Base-by-base conservation (phyloP, 306 rosid species). In the Cucurbita ficifolia region DNA sequence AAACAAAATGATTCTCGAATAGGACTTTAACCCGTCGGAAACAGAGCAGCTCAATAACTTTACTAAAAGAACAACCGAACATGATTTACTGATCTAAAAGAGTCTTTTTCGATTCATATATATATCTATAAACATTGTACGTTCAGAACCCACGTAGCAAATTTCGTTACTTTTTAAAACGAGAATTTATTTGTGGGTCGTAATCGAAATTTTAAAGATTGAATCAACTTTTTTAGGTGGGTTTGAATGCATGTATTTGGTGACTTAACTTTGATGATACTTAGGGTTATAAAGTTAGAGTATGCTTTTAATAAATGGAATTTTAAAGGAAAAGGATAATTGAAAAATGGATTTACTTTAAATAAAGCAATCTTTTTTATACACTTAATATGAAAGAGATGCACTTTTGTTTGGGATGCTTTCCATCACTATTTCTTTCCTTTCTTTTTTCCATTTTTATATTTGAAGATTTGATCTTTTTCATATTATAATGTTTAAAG, bases 321-420 rank as follows among this genome's bases (percentile, higher is more conserved):
- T 40, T 39, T 17, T 14, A 18, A 64, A 64, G 35, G n/a, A 42
- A 42, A 64, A 75, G 46, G 19, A 56, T 61, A 77, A 72, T 29
- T 53, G 45, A 18, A 59, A 73, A 72, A 57, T 69, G 22, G 77
- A 61, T 10, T 76, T 86, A 77, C 84, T 86, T 83, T 81, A 71
- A 29, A 62, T 72, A 80, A 83, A 85, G 83, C 70, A 84, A 84
- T 80, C 86, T 76, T 76, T 76, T 35, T 69, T 80, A 52, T 51
- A 72, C 78, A 40, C n/a, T 81, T 75, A 63, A 81, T 81, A 81
- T 46, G 76, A 83, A 80, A 80, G 61, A 24, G 62, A 46, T 54
- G 80, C 86, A 79, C 86, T 77, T 84, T 80, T 79, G 76, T 76
- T 78, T 69, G 38, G 42, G 81, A 73, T 75, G 82, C 88, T 80